Evolutionary conservation across 768 basidiomycete species (phyloP).

Genomic region (Russula sp.): DNA sequence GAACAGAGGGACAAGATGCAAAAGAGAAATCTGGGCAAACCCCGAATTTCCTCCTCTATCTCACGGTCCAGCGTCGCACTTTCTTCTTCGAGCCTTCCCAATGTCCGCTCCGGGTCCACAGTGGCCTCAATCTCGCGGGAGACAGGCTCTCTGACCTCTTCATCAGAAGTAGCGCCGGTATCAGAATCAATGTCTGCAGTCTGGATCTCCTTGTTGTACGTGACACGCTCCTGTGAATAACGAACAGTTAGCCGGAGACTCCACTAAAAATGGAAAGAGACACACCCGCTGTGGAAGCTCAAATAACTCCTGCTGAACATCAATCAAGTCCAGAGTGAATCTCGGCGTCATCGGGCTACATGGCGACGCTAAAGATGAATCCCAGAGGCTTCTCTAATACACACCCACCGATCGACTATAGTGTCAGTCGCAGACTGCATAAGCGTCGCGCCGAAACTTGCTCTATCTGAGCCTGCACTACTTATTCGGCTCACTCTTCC

Average conservation of each 20-base stretch:
- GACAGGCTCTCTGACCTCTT: slow-evolving; percentile 68
- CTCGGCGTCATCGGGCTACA: slow-evolving; percentile 56
- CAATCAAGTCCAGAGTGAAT: slow-evolving; percentile 70
- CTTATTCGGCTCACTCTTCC: slow-evolving; percentile 67
- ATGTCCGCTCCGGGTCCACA: slow-evolving; percentile 59
- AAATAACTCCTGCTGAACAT: slow-evolving; percentile 84
- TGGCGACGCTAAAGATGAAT: slow-evolving; percentile 3
- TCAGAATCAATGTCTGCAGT: slow-evolving; percentile 61
- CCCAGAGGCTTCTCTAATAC: not conserved
- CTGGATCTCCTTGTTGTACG: slow-evolving; percentile 81
- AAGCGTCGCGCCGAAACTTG: slow-evolving; percentile 39
- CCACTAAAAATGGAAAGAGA: not conserved
- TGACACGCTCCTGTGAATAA: slow-evolving; percentile 55
- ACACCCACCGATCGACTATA: slow-evolving; percentile 58
- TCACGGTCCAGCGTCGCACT: slow-evolving; percentile 77
- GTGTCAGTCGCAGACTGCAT: slow-evolving; percentile 50
- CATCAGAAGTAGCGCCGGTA: slow-evolving; percentile 46
- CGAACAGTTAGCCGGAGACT: not conserved
- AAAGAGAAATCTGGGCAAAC: slow-evolving; percentile 30
- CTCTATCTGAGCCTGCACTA: slow-evolving; percentile 47
- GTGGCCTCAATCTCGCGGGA: slow-evolving; percentile 53
- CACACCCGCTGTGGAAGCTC: slow-evolving; percentile 82
- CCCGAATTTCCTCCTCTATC: slow-evolving; percentile 81
- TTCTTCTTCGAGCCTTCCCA: slow-evolving; percentile 76
- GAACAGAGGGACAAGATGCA: not conserved